Evolutionary conservation across 176 grass and related monocot genomes (phyloP).

Genomic region (sorghum (Sorghum bicolor)): DNA sequence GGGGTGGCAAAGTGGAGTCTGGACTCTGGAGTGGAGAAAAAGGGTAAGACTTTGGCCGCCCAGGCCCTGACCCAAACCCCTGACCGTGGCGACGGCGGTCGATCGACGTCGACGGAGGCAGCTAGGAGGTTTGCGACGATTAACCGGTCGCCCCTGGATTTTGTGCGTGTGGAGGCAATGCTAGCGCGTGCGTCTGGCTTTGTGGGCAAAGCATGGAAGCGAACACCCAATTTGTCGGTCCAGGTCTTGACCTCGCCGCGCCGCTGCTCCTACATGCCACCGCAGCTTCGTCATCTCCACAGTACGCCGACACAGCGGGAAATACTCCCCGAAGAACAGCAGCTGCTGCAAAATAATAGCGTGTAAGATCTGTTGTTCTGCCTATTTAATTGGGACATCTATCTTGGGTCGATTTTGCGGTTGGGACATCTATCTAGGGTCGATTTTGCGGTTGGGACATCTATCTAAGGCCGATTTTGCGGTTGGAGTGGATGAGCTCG

Average conservation of each 20-base stretch:
- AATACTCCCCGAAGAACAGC: neutral
- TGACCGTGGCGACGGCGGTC: neutral
- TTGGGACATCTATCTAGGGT: neutral
- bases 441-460: neutral
- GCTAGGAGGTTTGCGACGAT: neutral
- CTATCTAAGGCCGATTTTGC: neutral
- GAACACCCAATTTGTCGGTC: neutral
- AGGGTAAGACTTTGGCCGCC: no score
- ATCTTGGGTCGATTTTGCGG: no score
- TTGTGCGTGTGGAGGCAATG: neutral
- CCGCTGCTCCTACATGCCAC: neutral
- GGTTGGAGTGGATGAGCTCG: neutral
- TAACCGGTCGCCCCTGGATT: neutral
- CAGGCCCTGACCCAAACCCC: neutral
- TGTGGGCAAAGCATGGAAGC: neutral
- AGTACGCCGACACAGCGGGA: neutral
- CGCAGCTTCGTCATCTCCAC: neutral
- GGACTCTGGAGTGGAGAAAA: no score
- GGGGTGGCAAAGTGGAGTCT: no score
- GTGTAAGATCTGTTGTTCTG: neutral
- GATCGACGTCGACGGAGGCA: neutral
- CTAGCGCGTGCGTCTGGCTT: neutral
- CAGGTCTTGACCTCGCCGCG: neutral
- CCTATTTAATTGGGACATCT: neutral
- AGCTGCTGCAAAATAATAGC: neutral